These are phyloP conservation scores for Cryphonectria naterciae DNA, from an alignment of 2,329 filamentous ascomycete species.

Conservation along the genomic window DNA sequence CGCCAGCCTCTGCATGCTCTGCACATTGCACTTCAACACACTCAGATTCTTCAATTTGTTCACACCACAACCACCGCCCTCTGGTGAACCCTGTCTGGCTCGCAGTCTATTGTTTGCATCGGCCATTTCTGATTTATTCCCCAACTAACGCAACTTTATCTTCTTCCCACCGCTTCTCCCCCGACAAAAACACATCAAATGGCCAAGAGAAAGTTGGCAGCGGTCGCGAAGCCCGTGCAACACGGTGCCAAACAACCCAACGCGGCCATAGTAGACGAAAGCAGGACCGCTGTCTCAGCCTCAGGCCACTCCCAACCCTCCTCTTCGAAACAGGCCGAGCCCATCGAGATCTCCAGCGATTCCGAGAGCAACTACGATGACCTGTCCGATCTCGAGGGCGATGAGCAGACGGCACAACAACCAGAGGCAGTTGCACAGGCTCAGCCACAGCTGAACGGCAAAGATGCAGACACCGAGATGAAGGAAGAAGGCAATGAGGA, in stretches of 20 bases:
- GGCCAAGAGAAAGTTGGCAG: conserved; percentile 65
- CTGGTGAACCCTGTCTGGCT: not conserved
- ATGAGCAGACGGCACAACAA: conserved; percentile 34
- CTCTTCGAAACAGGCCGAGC: conserved; percentile 43
- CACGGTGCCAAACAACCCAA: conserved; percentile 55
- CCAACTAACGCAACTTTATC: not conserved
- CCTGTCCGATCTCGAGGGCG: conserved; percentile 43
- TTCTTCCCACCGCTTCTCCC: not conserved
- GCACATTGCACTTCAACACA: not conserved
- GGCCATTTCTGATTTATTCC: not conserved
- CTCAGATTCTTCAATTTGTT: not conserved
- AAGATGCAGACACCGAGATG: conserved; percentile 25
- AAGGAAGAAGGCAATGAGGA: conserved; percentile 47
- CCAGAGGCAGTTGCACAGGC: conserved; percentile 30
- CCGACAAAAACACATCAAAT: conserved; percentile 40
- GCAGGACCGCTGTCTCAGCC: conserved; percentile 57
- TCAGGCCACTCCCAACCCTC: conserved; percentile 34
- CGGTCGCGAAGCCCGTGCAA: conserved; percentile 61
- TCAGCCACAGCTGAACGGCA: conserved; percentile 13
- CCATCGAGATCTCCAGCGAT: conserved; percentile 64
- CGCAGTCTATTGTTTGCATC: not conserved
- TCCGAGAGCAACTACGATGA: conserved; percentile 52
- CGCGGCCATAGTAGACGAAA: conserved; percentile 61
- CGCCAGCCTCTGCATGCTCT: not conserved
- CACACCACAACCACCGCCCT: not conserved